These are phyloP conservation scores for Conticribra guillardii DNA, from an alignment of 108 stramenopile genomes.

Conservation along the genomic window DNA sequence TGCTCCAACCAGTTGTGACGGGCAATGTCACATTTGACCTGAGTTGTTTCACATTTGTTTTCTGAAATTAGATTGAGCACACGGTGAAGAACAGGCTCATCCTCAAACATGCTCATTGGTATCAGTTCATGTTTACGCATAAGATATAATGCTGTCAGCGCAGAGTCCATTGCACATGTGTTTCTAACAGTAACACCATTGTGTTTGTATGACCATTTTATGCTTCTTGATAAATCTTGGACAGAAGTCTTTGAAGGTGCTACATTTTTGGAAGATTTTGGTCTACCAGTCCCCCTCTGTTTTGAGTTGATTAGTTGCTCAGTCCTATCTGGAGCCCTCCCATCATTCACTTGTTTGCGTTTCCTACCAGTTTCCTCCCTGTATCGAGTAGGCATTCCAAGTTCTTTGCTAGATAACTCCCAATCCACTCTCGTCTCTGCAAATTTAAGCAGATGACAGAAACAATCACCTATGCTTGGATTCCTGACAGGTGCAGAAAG, in stretches of 20 bases:
- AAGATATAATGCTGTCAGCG: neutral
- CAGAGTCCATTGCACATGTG: conserved; percentile 1
- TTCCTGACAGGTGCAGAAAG: neutral
- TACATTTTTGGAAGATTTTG: neutral
- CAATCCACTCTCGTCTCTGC: neutral
- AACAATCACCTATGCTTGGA: neutral
- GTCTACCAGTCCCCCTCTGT: neutral
- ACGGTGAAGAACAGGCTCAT: neutral
- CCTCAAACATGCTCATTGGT: neutral
- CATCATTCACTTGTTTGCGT: neutral
- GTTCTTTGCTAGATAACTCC: neutral
- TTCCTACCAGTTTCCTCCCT: neutral
- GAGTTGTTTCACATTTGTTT: neutral
- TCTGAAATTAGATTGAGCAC: neutral
- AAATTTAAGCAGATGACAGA: neutral
- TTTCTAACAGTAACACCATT: neutral
- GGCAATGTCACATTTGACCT: neutral
- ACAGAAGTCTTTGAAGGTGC: neutral
- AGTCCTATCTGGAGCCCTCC: neutral
- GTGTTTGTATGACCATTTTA: neutral
- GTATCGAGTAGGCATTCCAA: neutral
- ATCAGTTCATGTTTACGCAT: neutral
- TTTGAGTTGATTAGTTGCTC: neutral
- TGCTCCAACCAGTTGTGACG: neutral
- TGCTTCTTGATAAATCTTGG: neutral